These are phyloP conservation scores for Colletotrichum coccodes DNA, from an alignment of 2,329 filamentous ascomycete genomes.

Conservation along the genomic window DNA sequence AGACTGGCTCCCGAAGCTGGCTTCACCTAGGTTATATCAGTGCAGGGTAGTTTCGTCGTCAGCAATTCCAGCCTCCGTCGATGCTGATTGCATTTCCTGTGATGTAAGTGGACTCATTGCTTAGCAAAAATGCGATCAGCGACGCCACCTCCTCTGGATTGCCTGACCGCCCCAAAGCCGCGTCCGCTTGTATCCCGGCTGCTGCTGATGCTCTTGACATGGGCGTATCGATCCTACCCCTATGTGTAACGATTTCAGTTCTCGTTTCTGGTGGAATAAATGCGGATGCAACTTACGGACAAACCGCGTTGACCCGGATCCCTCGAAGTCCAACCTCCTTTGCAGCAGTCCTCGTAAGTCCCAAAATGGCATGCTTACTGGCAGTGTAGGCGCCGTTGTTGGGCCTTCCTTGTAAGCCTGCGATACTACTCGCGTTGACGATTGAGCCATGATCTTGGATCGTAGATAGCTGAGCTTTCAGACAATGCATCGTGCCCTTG, in stretches of 20 bases:
- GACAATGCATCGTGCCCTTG: neutral
- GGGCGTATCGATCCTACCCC: conserved; percentile 43
- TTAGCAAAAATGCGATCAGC: conserved; percentile 41
- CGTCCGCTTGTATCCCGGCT: conserved; percentile 29
- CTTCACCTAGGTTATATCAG: no score
- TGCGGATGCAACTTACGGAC: conserved; percentile 36
- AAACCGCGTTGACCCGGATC: conserved; percentile 42
- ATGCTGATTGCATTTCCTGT: conserved; percentile 37
- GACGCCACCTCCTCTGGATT: conserved; percentile 39
- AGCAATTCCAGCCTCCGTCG: conserved; percentile 42
- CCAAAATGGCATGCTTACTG: conserved; percentile 44
- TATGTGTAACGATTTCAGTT: no score
- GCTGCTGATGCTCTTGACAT: conserved; percentile 37
- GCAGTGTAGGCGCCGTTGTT: conserved; percentile 42
- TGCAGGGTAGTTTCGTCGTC: no score
- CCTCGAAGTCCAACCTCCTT: conserved; percentile 41
- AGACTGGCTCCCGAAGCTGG: no score
- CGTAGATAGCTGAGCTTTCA: conserved; percentile 39
- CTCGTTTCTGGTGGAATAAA: no score
- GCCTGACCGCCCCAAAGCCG: conserved; percentile 37
- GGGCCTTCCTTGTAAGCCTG: conserved; percentile 48
- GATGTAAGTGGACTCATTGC: conserved; percentile 41
- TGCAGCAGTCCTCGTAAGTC: conserved; percentile 41
- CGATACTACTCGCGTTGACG: conserved; percentile 56
- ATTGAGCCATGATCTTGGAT: conserved; percentile 55